Conservation (phyloP, 2,329 filamentous ascomycete genomes). For the Exophiala alcalophila region DNA sequence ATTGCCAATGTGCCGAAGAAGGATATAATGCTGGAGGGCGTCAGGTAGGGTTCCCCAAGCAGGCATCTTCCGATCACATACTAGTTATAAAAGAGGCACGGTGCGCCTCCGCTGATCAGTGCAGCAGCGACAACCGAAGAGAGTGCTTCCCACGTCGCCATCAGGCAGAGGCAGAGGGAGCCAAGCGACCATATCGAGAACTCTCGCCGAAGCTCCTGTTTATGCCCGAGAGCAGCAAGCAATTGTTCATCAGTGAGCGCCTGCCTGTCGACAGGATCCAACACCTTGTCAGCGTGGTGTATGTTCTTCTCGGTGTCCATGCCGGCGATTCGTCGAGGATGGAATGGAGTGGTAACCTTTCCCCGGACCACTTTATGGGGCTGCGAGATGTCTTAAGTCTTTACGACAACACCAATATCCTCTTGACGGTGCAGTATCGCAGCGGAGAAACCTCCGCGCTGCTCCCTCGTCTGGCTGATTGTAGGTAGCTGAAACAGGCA, state of each 20-base stretch:
- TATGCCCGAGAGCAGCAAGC: constrained; percentile 55
- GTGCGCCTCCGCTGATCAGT: constrained; percentile 34
- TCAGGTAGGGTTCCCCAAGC: too few species aligned
- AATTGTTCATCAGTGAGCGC: constrained; percentile 31
- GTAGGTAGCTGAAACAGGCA: too few species aligned
- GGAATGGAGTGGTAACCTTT: not conserved
- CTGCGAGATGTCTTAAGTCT: not conserved
- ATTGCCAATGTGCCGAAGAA: constrained; percentile 20
- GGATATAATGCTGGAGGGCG: constrained; percentile 18
- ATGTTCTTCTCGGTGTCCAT: constrained; percentile 4
- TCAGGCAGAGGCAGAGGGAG: constrained; percentile 47
- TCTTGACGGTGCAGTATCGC: too few species aligned
- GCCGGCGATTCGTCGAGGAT: not conserved
- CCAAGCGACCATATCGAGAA: constrained; percentile 48
- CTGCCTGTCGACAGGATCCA: not conserved
- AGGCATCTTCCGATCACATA: too few species aligned
- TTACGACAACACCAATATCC: not conserved
- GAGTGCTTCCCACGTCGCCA: constrained; percentile 53
- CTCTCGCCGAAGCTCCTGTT: constrained; percentile 51
- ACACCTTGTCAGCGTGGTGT: not conserved
- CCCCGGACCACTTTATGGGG: not conserved
- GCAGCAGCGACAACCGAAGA: constrained; percentile 45
- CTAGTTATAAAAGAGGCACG: constrained; percentile 35
- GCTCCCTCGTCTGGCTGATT: too few species aligned
- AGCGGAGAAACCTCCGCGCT: too few species aligned